Base-by-base conservation (phyloP, 768 basidiomycete genomes). In the Termitomyces sp. region DNA sequence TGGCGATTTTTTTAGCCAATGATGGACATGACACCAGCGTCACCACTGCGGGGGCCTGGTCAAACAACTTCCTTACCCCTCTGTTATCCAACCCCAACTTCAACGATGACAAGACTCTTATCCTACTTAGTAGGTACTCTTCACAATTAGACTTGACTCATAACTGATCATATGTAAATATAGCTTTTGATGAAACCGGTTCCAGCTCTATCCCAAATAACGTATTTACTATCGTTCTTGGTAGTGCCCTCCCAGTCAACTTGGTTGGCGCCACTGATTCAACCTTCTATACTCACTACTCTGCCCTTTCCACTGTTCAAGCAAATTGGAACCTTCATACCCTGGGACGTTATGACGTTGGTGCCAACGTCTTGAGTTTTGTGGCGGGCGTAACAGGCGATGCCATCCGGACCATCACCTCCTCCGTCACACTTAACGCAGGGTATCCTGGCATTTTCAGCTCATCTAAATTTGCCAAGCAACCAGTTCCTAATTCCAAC, bases 1-100 rank as follows among this genome's bases (percentile, higher is more conserved):
- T 34, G 50, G 72, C 10, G 20, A 26, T 7, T 10, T 18, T n/a
- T 10, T 44, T 27, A 62, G 71, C 75, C 53, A 78, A 86, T 64
- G 85, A 86, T 59, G 84, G 71, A 1, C 86, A 86, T 57, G 84
- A 88, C 66, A 86, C 86, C 7, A 75, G 72, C n/a, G 65, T 83
- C 59, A 77, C 72, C 53, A 83, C 77, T 58, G 69, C 74, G 2
- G 69, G 69, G 6, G 57, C 65, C 6, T 87, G 80, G 79, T 62
- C 83, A 29, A 61, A 65, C 31, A 80, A 68, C 63, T 87, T 79
- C 75, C 71, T 88, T 36, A 29, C 73, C 14, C 81, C 84, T 4
- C 61, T 85, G 16, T 77, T 87, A 47, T 56, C 71, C 2, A 72
- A 86, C 65, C 49, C 71, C 5, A 70, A 71, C 57, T 86, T 88